Evolutionary conservation across 805 yeast genomes (phyloP).

Genomic region (Metschnikowia gelsemii): DNA sequence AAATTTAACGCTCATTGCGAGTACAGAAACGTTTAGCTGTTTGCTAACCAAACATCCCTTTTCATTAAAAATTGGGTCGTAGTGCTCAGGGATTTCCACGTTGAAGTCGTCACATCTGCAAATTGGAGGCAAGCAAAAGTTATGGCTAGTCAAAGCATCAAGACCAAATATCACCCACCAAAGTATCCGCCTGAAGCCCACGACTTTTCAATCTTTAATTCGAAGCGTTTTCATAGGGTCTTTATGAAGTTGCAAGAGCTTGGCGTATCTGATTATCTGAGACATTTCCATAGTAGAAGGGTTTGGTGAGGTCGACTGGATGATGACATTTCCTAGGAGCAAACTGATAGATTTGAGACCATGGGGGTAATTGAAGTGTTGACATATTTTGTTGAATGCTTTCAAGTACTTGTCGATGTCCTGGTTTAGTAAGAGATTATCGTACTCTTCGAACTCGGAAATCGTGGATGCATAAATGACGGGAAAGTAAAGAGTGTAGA

Average conservation of each 20-base stretch:
- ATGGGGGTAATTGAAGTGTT: conserved; percentile 51
- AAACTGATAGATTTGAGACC: conserved; percentile 44
- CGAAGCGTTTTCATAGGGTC: conserved; percentile 58
- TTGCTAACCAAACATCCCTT: conserved; percentile 31
- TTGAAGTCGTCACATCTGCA: conserved; percentile 54
- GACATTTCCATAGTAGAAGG: conserved; percentile 58
- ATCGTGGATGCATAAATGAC: conserved; percentile 58
- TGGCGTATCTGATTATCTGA: conserved; percentile 55
- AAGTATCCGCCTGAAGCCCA: conserved; percentile 54
- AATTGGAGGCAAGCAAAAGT: conserved; percentile 54
- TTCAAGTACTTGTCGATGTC: conserved; percentile 51
- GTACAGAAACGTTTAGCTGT: conserved; percentile 43
- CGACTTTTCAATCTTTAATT: conserved; percentile 46
- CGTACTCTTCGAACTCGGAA: conserved; percentile 58
- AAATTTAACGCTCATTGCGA: conserved; percentile 54
- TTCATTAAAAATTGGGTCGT: conserved; percentile 35
- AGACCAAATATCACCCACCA: conserved; percentile 69
- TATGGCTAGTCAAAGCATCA: conserved; percentile 56
- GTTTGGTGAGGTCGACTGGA: conserved; percentile 54
- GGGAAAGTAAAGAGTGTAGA: conserved; percentile 51
- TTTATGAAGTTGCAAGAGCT: conserved; percentile 53
- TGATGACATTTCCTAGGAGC: conserved; percentile 48
- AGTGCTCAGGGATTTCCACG: conserved; percentile 53
- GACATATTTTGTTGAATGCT: conserved; percentile 50
- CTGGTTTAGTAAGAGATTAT: conserved; percentile 44